A percentile compares a stretch with the other conserved stretches of the same genome.
Conservation (phyloP, 108 stramenopile genomes). For the Cylindrotheca fusiformis region DNA sequence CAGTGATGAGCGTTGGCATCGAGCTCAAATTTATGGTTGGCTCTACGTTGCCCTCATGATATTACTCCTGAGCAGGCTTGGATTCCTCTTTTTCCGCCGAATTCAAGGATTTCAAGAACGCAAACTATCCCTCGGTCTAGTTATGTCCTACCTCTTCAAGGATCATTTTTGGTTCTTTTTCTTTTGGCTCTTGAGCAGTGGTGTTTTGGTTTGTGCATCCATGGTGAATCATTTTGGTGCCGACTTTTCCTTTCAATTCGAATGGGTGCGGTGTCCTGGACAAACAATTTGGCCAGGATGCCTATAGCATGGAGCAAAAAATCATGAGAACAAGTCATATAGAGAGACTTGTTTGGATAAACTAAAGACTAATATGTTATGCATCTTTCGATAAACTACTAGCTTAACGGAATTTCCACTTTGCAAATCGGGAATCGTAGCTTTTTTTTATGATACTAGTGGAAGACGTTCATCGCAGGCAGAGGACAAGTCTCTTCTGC, state of each 20-base stretch:
- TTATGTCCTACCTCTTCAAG: conserved; percentile 23
- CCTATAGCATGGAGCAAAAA: no score
- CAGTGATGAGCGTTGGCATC: conserved; percentile 15
- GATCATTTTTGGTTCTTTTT: conserved; percentile 30
- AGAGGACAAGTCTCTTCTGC: no score
- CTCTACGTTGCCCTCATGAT: conserved; percentile 13
- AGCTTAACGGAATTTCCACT: no score
- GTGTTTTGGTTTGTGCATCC: conserved; percentile 11
- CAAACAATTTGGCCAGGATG: conserved; percentile 14
- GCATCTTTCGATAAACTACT: no score
- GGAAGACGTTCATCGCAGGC: no score
- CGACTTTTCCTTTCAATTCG: conserved; percentile 23
- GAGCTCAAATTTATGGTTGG: conserved; percentile 19
- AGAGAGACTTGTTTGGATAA: no score
- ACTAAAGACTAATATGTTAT: no score
- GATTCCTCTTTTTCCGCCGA: conserved; percentile 4
- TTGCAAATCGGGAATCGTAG: no score
- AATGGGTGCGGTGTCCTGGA: conserved; percentile 15
- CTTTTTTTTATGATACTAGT: no score
- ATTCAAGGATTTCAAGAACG: conserved; percentile 3
- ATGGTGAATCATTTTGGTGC: conserved; percentile 35
- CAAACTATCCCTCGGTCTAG: conserved; percentile 11
- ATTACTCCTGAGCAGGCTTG: background rate
- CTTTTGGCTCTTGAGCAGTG: conserved; percentile 14
- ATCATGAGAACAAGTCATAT: no score